Base-by-base conservation (phyloP, 164 flowering plant species). In the Vitis rupestris region DNA sequence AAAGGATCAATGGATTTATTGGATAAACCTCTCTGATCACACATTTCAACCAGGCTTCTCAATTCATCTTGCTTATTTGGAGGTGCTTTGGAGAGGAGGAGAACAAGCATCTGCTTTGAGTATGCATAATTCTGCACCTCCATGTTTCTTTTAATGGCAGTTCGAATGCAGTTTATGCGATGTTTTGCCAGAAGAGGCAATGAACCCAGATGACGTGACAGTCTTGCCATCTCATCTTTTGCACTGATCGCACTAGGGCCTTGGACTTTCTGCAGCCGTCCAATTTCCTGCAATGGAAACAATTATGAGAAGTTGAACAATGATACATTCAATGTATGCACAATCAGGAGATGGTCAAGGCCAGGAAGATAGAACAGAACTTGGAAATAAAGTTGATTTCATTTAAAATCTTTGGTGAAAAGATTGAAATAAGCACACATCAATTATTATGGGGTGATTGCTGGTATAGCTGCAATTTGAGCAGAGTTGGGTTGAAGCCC, bases 221-320 rank as follows among this genome's bases (percentile, higher is more conserved):
- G 71, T 78, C 99, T 85, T 17, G 92, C 97, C 97, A 96, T 96
- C 84, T 96, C 99, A 59, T 96, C 99, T 77, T 93, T 96, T 16
- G 99, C 99, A 79, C 99, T 96, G 75, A 96, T 69, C 14, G 98
- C 97, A 77, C 89, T 90, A 6, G 95, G 75, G 9, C 99, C 99
- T 53, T 88, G 97, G n/a, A 96, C 99, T 76, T 74, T 93, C 71
- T 90, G 97, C 75, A 96, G 87, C 58, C 99, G 82, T 31, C 83
- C 85, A 59, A 96, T 96, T 90, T 96, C 99, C 98, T 96, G 85
- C 19, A 31, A 55, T 29, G 29, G 48, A 37, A 37, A 4, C 44
- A 37, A 37, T 37, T 37, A 37, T 0, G 44, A 37, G 4, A 37
- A 37, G 6, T 37, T 37, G 44, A 37, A 37, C 44, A 37, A 37